Conservation (phyloP, 2,329 filamentous ascomycete species). For the Aspergillus brasiliensis region DNA sequence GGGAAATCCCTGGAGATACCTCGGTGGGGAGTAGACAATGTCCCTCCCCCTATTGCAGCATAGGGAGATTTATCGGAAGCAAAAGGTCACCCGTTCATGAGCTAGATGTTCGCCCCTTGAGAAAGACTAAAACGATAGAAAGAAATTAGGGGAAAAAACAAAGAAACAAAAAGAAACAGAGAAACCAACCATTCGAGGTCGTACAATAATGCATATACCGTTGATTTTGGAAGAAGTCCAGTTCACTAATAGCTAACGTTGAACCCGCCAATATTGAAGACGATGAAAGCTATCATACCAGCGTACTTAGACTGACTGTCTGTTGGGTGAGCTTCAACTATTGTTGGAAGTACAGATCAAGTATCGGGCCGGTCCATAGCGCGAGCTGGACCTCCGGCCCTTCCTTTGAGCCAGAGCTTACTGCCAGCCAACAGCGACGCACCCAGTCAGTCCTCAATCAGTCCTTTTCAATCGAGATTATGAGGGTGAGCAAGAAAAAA, state of each 20-base stretch:
- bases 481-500: background rate
- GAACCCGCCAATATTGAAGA: too few relatives aligned
- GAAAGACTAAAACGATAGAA: too few relatives aligned
- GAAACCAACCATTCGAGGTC: background rate
- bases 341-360: constrained; percentile 8
- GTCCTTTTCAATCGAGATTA: background rate
- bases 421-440: background rate
- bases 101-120: background rate
- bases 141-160: too few relatives aligned
- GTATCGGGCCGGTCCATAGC: constrained; percentile 21
- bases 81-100: background rate
- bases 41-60: background rate
- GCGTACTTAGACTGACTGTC: background rate
- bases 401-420: background rate
- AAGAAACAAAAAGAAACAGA: too few relatives aligned
- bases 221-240: too few relatives aligned
- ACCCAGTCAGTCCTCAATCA: background rate
- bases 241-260: too few relatives aligned
- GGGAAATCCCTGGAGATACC: background rate
- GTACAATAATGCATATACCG: background rate
- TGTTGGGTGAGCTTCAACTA: background rate
- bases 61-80: background rate
- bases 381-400: background rate
- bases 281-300: too few relatives aligned
- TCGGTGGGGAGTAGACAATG: background rate